Evolutionary conservation across 2,329 filamentous ascomycete genomes (phyloP).

Genomic region (Clonostachys rosea): DNA sequence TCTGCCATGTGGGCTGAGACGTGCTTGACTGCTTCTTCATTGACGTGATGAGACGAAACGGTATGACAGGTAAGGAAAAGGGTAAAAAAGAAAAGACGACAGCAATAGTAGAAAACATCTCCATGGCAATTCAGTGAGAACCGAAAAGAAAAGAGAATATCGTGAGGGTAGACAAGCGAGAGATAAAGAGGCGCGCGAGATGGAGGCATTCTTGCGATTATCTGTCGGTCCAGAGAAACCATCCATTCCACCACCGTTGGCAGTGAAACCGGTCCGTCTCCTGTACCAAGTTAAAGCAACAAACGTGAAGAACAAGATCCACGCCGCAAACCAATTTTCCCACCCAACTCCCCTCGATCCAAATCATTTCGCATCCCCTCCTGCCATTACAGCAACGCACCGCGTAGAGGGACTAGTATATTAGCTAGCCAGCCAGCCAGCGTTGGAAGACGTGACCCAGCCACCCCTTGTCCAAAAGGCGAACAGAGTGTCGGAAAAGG

Average conservation of each 20-base stretch:
- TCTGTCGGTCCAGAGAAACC: too few relatives aligned
- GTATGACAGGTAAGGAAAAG: slow-evolving; percentile 9
- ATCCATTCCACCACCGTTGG: too few relatives aligned
- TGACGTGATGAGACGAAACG: not conserved
- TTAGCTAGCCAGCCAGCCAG: slow-evolving; percentile 5
- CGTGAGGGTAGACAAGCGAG: too few relatives aligned
- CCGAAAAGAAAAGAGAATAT: too few relatives aligned
- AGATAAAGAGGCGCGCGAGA: too few relatives aligned
- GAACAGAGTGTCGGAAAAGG: slow-evolving; percentile 13
- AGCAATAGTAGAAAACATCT: slow-evolving; percentile 4
- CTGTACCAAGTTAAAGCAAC: not conserved
- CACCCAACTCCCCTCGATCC: too few relatives aligned
- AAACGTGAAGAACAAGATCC: slow-evolving; percentile 1
- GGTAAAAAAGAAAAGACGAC: slow-evolving; percentile 7
- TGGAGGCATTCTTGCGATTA: too few relatives aligned
- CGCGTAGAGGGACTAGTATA: slow-evolving; percentile 6
- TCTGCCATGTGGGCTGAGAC: too few relatives aligned
- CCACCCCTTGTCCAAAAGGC: slow-evolving; percentile 10
- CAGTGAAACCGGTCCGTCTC: too few relatives aligned
- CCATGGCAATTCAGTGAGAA: not conserved
- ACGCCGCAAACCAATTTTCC: not conserved
- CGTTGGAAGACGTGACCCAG: slow-evolving; percentile 12
- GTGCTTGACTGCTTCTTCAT: not conserved
- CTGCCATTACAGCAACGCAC: slow-evolving; percentile 4
- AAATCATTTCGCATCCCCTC: not conserved